phyloP scores from a whole-genome alignment of 2,329 filamentous ascomycete species.

The Boeremia exigua region DNA sequence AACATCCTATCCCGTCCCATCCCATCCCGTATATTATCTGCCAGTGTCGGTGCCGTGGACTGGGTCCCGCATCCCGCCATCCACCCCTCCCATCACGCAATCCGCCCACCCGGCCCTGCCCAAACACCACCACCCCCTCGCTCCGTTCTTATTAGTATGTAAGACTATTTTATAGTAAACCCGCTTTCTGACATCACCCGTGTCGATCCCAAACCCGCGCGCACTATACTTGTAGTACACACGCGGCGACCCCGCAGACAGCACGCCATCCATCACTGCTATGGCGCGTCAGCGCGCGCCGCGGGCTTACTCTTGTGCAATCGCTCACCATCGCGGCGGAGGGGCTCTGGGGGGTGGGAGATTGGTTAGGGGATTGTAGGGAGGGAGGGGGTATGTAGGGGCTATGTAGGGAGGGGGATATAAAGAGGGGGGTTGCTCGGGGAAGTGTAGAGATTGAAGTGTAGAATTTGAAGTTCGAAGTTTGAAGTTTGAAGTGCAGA shows the following conservation, averaged over 20 bases:
- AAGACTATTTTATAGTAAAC: too few relatives aligned
- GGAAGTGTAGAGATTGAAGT: not conserved
- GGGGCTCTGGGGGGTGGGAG: not conserved
- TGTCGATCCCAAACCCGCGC: slow-evolving; percentile 2
- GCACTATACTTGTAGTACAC: not conserved
- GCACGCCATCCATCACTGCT: slow-evolving; percentile 2
- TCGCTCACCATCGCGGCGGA: slow-evolving; percentile 11
- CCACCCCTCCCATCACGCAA: slow-evolving; percentile 2
- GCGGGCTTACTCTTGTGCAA: not conserved
- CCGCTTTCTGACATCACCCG: not conserved
- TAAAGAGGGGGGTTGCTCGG: too few relatives aligned
- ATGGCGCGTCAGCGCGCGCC: not conserved
- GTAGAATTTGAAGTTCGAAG: too few relatives aligned
- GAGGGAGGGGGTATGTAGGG: not conserved
- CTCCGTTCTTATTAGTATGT: too few relatives aligned
- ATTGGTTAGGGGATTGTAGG: too few relatives aligned
- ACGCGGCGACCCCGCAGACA: not conserved
- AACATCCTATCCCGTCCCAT: too few relatives aligned
- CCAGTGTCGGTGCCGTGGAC: too few relatives aligned
- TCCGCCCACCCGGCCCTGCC: slow-evolving; percentile 1
- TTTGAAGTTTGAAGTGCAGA: not conserved
- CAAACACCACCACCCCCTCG: not conserved
- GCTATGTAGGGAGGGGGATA: too few relatives aligned
- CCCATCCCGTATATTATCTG: too few relatives aligned
- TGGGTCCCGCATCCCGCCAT: not conserved